These are phyloP conservation scores for Monosporascus sp. DNA, from an alignment of 2,329 filamentous ascomycete genomes.

Conservation along the genomic window DNA sequence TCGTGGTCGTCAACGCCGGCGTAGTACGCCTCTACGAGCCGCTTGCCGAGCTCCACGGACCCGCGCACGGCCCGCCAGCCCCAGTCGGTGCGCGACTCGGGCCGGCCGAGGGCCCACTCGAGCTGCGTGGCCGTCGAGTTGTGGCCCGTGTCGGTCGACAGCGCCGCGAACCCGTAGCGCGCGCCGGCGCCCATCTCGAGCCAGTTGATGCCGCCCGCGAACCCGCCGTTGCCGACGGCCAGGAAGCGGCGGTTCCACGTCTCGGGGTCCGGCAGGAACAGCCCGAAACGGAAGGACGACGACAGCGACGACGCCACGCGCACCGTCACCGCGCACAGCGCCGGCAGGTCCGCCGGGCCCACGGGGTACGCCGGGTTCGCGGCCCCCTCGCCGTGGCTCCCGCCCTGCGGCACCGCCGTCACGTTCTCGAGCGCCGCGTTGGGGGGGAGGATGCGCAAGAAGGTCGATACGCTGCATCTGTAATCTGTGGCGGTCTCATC, in stretches of 20 bases:
- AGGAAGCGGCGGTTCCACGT: constrained; percentile 33
- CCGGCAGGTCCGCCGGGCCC: constrained; percentile 32
- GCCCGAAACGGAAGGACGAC: constrained; percentile 31
- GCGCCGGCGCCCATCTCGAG: constrained; percentile 27
- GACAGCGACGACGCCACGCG: constrained; percentile 25
- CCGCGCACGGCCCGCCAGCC: constrained; percentile 15
- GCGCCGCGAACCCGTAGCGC: constrained; percentile 35
- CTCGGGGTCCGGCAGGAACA: constrained; percentile 30
- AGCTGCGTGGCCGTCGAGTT: constrained; percentile 25
- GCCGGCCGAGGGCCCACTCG: constrained; percentile 34
- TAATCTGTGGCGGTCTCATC: constrained; percentile 3
- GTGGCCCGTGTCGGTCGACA: constrained; percentile 41
- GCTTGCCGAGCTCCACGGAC: constrained; percentile 37
- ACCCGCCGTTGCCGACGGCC: constrained; percentile 34
- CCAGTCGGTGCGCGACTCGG: constrained; percentile 32
- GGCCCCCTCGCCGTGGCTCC: constrained; percentile 32
- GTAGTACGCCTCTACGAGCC: constrained; percentile 40
- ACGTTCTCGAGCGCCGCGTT: constrained; percentile 24
- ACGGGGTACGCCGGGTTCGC: constrained; percentile 29
- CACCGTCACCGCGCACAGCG: constrained; percentile 34
- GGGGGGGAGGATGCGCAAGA: constrained; percentile 18
- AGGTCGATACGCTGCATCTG: constrained; percentile 12
- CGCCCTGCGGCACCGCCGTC: constrained; percentile 23
- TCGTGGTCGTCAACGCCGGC: background rate
- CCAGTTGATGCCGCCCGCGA: constrained; percentile 32